Evolutionary conservation across 2,329 filamentous ascomycete genomes (phyloP).

Genomic region (Trichoderma asperellum): DNA sequence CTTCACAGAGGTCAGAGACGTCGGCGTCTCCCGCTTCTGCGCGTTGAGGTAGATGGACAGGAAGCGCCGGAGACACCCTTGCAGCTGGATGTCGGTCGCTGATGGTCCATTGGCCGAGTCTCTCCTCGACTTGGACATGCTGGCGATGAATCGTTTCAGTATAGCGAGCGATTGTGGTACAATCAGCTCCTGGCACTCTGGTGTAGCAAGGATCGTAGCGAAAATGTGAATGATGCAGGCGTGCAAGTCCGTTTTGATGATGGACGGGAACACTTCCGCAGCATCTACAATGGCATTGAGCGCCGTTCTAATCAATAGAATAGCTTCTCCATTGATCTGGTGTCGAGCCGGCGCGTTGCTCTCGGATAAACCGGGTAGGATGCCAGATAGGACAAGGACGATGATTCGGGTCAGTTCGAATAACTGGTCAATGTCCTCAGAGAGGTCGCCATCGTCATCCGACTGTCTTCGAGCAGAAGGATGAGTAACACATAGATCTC

Average conservation of each 20-base stretch:
- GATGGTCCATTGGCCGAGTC: slow-evolving; percentile 46
- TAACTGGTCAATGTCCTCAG: slow-evolving; percentile 95
- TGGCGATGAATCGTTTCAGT: slow-evolving; percentile 85
- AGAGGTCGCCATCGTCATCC: slow-evolving; percentile 74
- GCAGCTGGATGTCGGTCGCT: slow-evolving; percentile 70
- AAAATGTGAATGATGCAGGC: slow-evolving; percentile 98
- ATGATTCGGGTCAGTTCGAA: slow-evolving; percentile 97
- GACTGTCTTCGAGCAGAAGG: slow-evolving; percentile 71
- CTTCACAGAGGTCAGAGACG: slow-evolving; percentile 85
- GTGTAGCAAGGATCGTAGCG: slow-evolving; percentile 85
- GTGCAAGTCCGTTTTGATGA: slow-evolving; percentile 95
- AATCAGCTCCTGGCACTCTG: slow-evolving; percentile 80
- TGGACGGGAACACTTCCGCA: slow-evolving; percentile 90
- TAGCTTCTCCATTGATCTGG: slow-evolving; percentile 84
- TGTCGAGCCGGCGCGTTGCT: slow-evolving; percentile 68
- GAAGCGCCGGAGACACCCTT: slow-evolving; percentile 81
- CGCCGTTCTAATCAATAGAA: slow-evolving; percentile 76
- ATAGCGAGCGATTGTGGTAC: slow-evolving; percentile 89
- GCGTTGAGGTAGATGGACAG: slow-evolving; percentile 76
- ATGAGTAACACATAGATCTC: slow-evolving; percentile 87
- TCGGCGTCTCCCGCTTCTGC: slow-evolving; percentile 73
- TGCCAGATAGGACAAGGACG: slow-evolving; percentile 84
- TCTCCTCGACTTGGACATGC: slow-evolving; percentile 61
- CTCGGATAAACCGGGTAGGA: slow-evolving; percentile 81
- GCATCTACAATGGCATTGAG: slow-evolving; percentile 91